Conservation (phyloP, 306 rosid genomes). For the Phaseolus lunatus region DNA sequence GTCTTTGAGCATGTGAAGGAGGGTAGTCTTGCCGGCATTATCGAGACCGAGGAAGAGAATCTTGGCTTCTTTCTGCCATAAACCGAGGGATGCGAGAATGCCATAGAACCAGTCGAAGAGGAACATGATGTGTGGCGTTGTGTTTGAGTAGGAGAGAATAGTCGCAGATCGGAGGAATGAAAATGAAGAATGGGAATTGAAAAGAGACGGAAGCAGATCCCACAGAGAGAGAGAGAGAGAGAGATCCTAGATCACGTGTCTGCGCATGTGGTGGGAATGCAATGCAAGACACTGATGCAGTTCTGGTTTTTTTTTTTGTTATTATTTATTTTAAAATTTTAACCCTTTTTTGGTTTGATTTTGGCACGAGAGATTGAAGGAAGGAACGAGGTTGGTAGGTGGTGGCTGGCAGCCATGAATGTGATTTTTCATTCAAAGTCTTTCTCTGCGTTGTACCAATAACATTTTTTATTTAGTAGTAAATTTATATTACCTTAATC, state of each 20-base stretch:
- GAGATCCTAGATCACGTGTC: slow-evolving; percentile 46
- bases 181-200: not conserved
- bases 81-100: slow-evolving; percentile 79
- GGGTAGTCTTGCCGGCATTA: slow-evolving; percentile 90
- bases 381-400: slow-evolving; percentile 8
- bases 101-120: slow-evolving; percentile 89
- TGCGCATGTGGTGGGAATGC: slow-evolving; percentile 26
- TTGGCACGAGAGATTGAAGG: not conserved
- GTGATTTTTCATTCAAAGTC: not conserved
- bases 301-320: not conserved
- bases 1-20: slow-evolving; percentile 90
- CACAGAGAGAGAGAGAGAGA: not conserved
- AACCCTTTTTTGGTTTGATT: not conserved
- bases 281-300: not conserved
- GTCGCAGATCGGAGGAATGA: slow-evolving; percentile 43
- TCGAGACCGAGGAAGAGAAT: slow-evolving; percentile 86
- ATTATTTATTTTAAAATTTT: not conserved
- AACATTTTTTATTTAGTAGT: too few relatives aligned
- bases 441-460: too few relatives aligned
- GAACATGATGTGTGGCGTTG: slow-evolving; percentile 53
- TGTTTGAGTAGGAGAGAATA: not conserved
- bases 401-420: not conserved
- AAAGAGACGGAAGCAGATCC: slow-evolving; percentile 37
- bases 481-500: too few relatives aligned
- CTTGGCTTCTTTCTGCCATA: slow-evolving; percentile 89